A percentile compares a stretch with the other conserved stretches of the same genome.
These are phyloP conservation scores for Aspergillus sp. DNA, from an alignment of 2,329 filamentous ascomycete genomes.

Conservation along the genomic window DNA sequence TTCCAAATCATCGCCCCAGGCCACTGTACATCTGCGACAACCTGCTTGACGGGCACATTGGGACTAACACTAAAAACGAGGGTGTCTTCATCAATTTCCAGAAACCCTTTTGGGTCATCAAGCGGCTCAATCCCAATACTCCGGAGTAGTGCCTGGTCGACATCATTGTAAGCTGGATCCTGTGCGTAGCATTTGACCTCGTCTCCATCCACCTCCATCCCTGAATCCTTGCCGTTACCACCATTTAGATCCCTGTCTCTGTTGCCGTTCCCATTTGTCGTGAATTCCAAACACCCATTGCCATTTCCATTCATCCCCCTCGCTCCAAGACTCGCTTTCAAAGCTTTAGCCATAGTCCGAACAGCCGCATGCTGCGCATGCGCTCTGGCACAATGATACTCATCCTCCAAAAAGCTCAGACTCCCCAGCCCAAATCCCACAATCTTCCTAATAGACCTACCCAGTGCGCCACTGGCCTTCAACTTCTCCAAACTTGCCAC, in stretches of 20 bases:
- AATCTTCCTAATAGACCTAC: constrained; percentile 21
- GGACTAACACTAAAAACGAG: constrained; percentile 37
- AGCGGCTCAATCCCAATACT: constrained; percentile 22
- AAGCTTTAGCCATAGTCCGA: constrained; percentile 19
- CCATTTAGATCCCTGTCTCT: background rate
- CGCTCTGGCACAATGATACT: constrained; percentile 9
- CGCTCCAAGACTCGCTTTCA: background rate
- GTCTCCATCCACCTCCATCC: background rate
- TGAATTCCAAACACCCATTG: background rate
- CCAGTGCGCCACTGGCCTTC: background rate
- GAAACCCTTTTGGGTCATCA: constrained; percentile 35
- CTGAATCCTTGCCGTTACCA: background rate
- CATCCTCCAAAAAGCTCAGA: constrained; percentile 9
- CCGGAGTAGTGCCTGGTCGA: constrained; percentile 19
- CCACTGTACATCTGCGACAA: constrained; percentile 40
- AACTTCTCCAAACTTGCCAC: background rate
- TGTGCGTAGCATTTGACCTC: constrained; percentile 26
- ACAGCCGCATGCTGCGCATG: constrained; percentile 27
- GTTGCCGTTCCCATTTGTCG: background rate
- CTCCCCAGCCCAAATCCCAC: constrained; percentile 25
- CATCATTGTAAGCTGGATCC: constrained; percentile 27
- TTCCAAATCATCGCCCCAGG: constrained; percentile 34
- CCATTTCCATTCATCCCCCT: background rate
- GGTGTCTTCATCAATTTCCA: constrained; percentile 38
- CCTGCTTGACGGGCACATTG: constrained; percentile 37